Evolutionary conservation across 2,329 filamentous ascomycete species (phyloP), one percentile per base, ranked within the genome.

Genomic region (Ophiocordyceps camponoti-saundersi): DNA sequence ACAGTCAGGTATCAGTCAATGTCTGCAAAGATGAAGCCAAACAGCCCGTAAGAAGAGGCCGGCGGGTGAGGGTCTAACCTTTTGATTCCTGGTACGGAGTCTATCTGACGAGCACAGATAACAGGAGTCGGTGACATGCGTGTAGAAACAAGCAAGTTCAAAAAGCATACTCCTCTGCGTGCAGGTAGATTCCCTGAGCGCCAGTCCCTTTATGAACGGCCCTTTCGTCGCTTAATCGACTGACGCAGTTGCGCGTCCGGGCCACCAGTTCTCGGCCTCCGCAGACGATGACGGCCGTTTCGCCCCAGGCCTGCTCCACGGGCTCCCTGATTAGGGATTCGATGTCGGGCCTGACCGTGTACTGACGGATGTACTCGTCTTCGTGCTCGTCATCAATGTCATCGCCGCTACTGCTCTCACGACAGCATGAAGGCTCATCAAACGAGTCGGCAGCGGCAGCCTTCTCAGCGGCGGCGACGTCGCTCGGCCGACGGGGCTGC

Each of bases 161-260:
- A 51, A 74, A 75, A 22, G 66, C 67, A 57, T 79, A 80, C 56
- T 80, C 75, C 51, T 80, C 77, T 1, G 73, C 74, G 56, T 77
- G 70, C 47, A 80, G 54, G 55, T 72, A 69, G 40, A 80, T 79
- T 0, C 77, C 77, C 55, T 80, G 77, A 0, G 77, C 76, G 1
- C 74, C 76, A 0, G 75, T 79, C 6, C 77, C 77, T 57, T 80
- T 80, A 55, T 80, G 77, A 21, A 80, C 76, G 1, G 72, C 77
- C 40, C 77, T 62, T 60, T 80, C 76, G 53, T 80, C 75, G 46
- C 73, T 77, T 50, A 80, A 50, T 29, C 60, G 61, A 2, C 71
- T 70, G 3, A 80, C 74, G 48, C 65, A 70, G 52, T 76, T 79
- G 48, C 77, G 64, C 15, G 73, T 70, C 43, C 61, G 61, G 2